Base-by-base conservation (phyloP, 768 basidiomycete genomes). In the Hypholoma sublateritium region DNA sequence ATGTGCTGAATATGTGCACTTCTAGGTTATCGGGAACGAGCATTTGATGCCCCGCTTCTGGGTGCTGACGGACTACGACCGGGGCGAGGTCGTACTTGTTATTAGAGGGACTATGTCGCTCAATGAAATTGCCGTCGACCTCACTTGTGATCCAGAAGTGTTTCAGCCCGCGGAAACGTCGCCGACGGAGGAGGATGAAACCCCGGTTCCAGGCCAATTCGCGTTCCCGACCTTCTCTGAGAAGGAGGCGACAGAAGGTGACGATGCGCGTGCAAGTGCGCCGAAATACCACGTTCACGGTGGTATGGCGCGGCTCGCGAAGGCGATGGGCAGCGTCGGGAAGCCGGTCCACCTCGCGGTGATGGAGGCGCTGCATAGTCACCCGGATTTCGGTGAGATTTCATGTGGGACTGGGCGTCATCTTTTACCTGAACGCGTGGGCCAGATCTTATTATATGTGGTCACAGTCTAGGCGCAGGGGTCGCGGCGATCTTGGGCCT, bases 391-490 rank as follows among this genome's bases (percentile, higher is more conserved):
- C 67, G 87, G 89, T 90, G 57, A 57, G 50, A 45, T 25, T 46
- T 21, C 24, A n/a, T 22, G 12, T 35, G 5, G 28, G 5, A 2
- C 5, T 32, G 13, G 35, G 24, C 4, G 3, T 25, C 22, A n/a
- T 25, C 12, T 14, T 8, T 5, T 25, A 48, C 9, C 46, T 32
- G 34, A 16, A 41, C 9, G 55, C 17, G 7, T 25, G 22, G 17
- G 22, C 7, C 61, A 88, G 86, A 89, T 56, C 74, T 94, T 22
- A 82, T 92, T 12, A 72, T 94, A 39, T 89, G 87, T 62, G 92
- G 92, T 25, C 92, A 94, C 66, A 90, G 88, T 69, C 80, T 93
- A 2, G 92, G 92, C 16, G 90, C 91, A 21, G 92, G 90, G 1
- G 89, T 93, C 2, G 90, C 88, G 36, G 81, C 83, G 2, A 74